A percentile compares a stretch with the other conserved stretches of the same genome.
These are phyloP conservation scores for Aspergillus pseudonomiae DNA, from an alignment of 2,329 filamentous ascomycete species.

Conservation along the genomic window DNA sequence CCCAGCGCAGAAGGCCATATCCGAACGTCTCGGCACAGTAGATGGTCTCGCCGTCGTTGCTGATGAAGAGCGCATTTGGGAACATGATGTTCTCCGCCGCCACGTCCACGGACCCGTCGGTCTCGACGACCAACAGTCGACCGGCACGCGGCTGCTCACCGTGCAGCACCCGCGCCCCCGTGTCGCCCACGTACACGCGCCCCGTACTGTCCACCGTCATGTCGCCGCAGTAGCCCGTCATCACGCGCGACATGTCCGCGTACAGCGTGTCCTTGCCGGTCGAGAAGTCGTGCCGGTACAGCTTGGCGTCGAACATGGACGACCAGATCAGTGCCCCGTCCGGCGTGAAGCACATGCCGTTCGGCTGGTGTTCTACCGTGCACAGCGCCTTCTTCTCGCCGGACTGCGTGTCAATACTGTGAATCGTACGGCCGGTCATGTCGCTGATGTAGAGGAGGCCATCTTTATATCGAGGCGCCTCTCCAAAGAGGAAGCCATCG, in stretches of 20 bases:
- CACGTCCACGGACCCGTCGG: background rate
- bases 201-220: background rate
- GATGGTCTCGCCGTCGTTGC: background rate
- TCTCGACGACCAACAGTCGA: background rate
- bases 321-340: slow-evolving; percentile 8
- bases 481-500: background rate
- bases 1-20: background rate
- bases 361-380: background rate
- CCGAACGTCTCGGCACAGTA: background rate
- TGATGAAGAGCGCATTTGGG: background rate
- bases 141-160: background rate
- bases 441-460: background rate
- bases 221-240: background rate
- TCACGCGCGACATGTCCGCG: background rate
- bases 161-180: background rate
- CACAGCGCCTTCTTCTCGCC: background rate
- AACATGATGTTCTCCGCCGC: background rate
- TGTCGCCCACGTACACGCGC: background rate
- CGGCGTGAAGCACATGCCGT: background rate
- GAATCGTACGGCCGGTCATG: background rate
- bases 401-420: background rate
- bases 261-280: background rate
- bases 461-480: background rate
- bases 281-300: slow-evolving; percentile 6
- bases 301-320: slow-evolving; percentile 7